phyloP scores from a whole-genome alignment of 768 basidiomycete genomes.

The Agrocybe pediades region DNA sequence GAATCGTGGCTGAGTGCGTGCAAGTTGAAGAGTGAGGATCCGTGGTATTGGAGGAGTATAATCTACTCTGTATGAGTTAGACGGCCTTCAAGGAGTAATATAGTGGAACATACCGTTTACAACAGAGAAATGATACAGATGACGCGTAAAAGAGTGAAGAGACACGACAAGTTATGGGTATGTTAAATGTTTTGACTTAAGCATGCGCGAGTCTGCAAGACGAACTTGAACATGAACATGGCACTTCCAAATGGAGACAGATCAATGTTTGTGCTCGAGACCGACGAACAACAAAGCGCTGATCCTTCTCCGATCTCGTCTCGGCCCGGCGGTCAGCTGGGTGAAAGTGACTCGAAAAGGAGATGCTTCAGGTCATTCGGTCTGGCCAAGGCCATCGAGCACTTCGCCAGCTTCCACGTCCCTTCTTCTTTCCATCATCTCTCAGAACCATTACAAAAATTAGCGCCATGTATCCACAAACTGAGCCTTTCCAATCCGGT shows the following conservation, averaged over 20 bases:
- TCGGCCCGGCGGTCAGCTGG: not conserved
- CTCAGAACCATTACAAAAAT: slow-evolving; percentile 11
- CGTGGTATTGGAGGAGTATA: slow-evolving; percentile 5
- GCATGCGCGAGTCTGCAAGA: slow-evolving; percentile 1
- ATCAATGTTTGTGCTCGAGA: slow-evolving; percentile 11
- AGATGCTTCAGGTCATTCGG: not conserved
- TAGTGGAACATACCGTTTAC: not conserved
- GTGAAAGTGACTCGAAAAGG: slow-evolving; percentile 13
- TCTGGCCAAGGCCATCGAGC: not conserved
- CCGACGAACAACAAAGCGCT: slow-evolving; percentile 16
- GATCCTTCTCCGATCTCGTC: too few relatives aligned
- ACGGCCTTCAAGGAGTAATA: not conserved
- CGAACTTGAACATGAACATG: slow-evolving; percentile 15
- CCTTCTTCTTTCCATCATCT: not conserved
- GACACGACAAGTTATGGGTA: slow-evolving; percentile 13
- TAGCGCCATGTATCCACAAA: slow-evolving; percentile 59
- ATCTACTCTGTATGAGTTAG: slow-evolving; percentile 10
- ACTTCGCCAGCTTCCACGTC: slow-evolving; percentile 2
- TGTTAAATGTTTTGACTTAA: slow-evolving; percentile 3
- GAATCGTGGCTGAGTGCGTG: slow-evolving; percentile 5
- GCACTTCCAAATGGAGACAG: slow-evolving; percentile 11
- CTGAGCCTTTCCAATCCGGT: slow-evolving; percentile 65
- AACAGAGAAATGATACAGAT: slow-evolving; percentile 1
- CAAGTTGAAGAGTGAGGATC: slow-evolving; percentile 5
- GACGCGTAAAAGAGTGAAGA: slow-evolving; percentile 17